Base-by-base conservation (phyloP, 306 rosid genomes). In the Parietaria judaica region DNA sequence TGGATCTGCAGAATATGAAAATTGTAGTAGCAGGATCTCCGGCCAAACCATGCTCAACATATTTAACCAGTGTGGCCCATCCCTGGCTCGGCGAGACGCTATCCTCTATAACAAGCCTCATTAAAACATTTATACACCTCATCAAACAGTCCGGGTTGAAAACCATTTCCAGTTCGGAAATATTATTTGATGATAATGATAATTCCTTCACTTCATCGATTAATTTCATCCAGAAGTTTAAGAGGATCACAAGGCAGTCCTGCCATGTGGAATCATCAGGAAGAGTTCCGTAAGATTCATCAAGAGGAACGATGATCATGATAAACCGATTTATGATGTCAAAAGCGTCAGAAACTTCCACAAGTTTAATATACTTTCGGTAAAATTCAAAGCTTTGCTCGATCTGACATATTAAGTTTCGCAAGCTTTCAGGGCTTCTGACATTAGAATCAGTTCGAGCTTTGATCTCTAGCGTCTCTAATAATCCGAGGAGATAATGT, bases 211-310 rank as follows among this genome's bases (percentile, higher is more conserved):
- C 81, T 76, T 83, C 99, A 61, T 84, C 95, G n/a, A 82, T 36
- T 76, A 94, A 78, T 73, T 87, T 76, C 77, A 81, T 76, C 96
- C 96, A 88, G 75, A 86, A 88, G 72, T 86, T 76, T 58, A 88
- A 72, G 70, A 94, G 94, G 72, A 83, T 54, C 66, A 94, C 72
- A 70, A 94, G 95, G 75, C 94, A 84, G 47, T 88, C 96, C 78
- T 94, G 97, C 95, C 94, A 94, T n/a, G 81, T 65, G 17, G 99
- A 88, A 82, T 79, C 74, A 70, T 94, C 99, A 8, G 95, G 97
- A 45, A 79, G 60, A 63, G 70, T 77, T 70, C 77, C 90, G 34
- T 63, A 76, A 53, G 86, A 80, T 58, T 77, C 56, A 73, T 60
- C 74, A 49, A 88, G 82, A 56, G 97, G 90, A 61, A 82, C 47